Evolutionary conservation across 2,329 filamentous ascomycete species (phyloP).

Genomic region (Aspergillus sp.): DNA sequence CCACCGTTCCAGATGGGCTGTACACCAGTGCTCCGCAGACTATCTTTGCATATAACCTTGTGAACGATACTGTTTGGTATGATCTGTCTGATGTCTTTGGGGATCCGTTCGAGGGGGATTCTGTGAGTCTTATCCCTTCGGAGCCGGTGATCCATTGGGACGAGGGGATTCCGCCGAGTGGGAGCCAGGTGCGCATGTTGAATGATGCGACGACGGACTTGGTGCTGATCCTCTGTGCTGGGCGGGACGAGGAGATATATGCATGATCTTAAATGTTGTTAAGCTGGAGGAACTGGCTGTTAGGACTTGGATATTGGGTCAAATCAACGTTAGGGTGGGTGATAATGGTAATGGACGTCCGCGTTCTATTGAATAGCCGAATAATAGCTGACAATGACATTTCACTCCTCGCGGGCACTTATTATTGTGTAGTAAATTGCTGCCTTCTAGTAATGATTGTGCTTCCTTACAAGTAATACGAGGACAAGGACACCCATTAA

Average conservation of each 20-base stretch:
- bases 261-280: not conserved
- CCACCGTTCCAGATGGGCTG: slow-evolving; percentile 33
- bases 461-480: no score
- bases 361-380: not conserved
- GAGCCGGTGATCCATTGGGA: slow-evolving; percentile 30
- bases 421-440: not conserved
- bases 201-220: slow-evolving; percentile 6
- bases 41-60: slow-evolving; percentile 44
- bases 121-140: slow-evolving; percentile 23
- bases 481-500: not conserved
- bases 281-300: not conserved
- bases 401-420: not conserved
- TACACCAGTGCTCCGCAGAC: slow-evolving; percentile 37
- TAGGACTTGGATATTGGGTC: not conserved
- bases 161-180: slow-evolving; percentile 32
- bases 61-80: slow-evolving; percentile 36
- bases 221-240: slow-evolving; percentile 8
- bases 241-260: not conserved
- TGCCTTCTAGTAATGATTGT: no score
- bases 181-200: slow-evolving; percentile 28
- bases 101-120: slow-evolving; percentile 38
- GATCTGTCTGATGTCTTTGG: slow-evolving; percentile 47
- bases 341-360: not conserved
- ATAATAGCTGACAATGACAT: not conserved
- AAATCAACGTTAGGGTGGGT: not conserved